Percentiles rank a stretch among this genome's conserved stretches.
These are phyloP conservation scores for Coniochaeta sp. DNA, from an alignment of 2,329 filamentous ascomycete genomes.

Conservation along the genomic window DNA sequence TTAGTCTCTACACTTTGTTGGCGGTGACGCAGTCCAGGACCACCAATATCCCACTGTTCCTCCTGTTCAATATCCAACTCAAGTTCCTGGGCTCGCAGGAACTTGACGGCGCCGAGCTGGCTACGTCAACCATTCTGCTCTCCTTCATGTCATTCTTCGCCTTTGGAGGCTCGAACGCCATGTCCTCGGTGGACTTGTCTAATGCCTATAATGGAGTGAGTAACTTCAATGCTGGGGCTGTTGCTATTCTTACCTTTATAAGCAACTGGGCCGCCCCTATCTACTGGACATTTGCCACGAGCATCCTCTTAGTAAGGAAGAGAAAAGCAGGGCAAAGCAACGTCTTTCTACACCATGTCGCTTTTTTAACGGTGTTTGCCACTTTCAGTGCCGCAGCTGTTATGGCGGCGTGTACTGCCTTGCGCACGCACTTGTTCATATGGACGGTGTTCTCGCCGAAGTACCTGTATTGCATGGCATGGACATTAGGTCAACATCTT, in stretches of 20 bases:
- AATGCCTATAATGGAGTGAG: constrained; percentile 90
- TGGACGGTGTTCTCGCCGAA: constrained; percentile 99
- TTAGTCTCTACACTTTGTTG: constrained; percentile 69
- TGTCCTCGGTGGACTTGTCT: constrained; percentile 90
- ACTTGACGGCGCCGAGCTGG: constrained; percentile 50
- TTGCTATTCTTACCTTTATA: constrained; percentile 76
- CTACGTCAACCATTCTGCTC: constrained; percentile 65
- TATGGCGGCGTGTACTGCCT: constrained; percentile 78
- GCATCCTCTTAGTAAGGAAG: constrained; percentile 45
- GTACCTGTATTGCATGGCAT: constrained; percentile 86
- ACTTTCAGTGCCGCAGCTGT: constrained; percentile 60
- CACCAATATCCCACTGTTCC: constrained; percentile 77
- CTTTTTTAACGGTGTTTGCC: constrained; percentile 63
- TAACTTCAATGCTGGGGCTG: constrained; percentile 70
- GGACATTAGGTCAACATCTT: constrained; percentile 77
- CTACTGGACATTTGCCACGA: constrained; percentile 71
- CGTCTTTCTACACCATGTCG: constrained; percentile 42
- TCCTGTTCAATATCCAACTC: constrained; percentile 60
- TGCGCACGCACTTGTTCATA: constrained; percentile 89
- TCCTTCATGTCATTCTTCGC: constrained; percentile 84
- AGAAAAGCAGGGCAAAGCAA: constrained; percentile 13
- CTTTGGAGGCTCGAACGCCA: constrained; percentile 85
- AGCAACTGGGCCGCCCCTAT: constrained; percentile 89
- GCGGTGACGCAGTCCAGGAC: constrained; percentile 80
- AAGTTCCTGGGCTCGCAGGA: constrained; percentile 37